These are phyloP conservation scores for Schoenoplectus tabernaemontani DNA, from an alignment of 202 grass and related monocot genomes.

Conservation along the genomic window DNA sequence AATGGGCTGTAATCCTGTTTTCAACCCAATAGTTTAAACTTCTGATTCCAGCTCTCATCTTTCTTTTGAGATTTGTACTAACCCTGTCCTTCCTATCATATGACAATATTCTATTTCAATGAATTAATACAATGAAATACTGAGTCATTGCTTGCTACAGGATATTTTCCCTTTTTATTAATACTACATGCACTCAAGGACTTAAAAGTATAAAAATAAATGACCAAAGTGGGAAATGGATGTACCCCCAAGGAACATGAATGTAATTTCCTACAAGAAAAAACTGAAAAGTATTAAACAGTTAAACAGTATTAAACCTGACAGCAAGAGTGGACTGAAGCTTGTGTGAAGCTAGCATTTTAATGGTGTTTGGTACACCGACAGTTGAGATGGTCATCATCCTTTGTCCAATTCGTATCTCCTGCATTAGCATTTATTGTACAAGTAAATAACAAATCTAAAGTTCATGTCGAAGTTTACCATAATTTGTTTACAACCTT, in stretches of 20 bases:
- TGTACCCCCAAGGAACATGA: not conserved
- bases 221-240: not conserved
- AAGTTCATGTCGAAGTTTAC: not conserved
- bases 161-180: not conserved
- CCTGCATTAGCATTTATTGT: slow-evolving; percentile 32
- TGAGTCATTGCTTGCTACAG: not conserved
- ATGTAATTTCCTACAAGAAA: not conserved
- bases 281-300: not conserved
- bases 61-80: not conserved
- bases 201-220: not conserved
- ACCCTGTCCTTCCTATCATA: not conserved
- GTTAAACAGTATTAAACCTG: too few relatives aligned
- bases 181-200: not conserved
- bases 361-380: slow-evolving; percentile 88
- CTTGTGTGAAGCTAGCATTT: slow-evolving; percentile 74
- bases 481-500: not conserved
- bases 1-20: not conserved
- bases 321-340: slow-evolving; percentile 92
- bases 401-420: slow-evolving; percentile 90
- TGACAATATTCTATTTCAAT: not conserved
- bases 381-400: slow-evolving; percentile 99
- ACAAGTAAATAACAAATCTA: not conserved
- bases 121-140: not conserved
- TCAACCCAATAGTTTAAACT: not conserved
- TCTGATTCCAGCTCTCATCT: not conserved